These are phyloP conservation scores for Amorphotheca resinae DNA, from an alignment of 495 filamentous ascomycete species.

Conservation along the genomic window DNA sequence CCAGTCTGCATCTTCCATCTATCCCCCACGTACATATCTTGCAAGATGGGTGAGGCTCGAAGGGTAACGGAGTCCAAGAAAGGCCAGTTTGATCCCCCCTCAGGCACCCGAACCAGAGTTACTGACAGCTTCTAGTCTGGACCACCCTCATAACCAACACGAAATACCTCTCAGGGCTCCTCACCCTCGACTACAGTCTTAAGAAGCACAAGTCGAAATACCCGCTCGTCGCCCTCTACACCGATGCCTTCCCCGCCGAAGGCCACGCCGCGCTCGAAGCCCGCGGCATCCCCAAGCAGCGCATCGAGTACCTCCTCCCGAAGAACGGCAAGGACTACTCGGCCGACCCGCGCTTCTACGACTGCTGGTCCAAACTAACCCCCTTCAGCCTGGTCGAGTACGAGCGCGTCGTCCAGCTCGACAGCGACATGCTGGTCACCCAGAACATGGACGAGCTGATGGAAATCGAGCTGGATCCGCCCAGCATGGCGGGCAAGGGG, in stretches of 20 bases:
- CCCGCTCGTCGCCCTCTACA: conserved; percentile 67
- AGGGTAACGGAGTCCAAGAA: conserved; percentile 7
- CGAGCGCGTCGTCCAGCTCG: conserved; percentile 63
- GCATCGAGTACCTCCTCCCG: conserved; percentile 51
- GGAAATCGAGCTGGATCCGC: conserved; percentile 53
- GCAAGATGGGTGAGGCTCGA: conserved; percentile 4
- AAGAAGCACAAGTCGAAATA: conserved; percentile 43
- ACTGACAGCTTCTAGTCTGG: conserved; percentile 41
- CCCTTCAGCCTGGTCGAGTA: conserved; percentile 60
- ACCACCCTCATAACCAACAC: conserved; percentile 70
- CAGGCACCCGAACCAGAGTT: too few relatives aligned
- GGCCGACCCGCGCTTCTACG: conserved; percentile 64
- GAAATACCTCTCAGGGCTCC: conserved; percentile 57
- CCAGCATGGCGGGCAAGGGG: conserved; percentile 35
- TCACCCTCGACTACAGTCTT: conserved; percentile 60
- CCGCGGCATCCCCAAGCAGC: conserved; percentile 49
- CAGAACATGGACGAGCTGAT: conserved; percentile 81
- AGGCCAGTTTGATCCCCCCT: neutral
- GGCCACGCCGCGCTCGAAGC: conserved; percentile 50
- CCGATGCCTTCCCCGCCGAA: conserved; percentile 48
- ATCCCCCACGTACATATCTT: too few relatives aligned
- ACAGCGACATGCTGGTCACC: conserved; percentile 70
- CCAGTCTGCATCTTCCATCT: too few relatives aligned
- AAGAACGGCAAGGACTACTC: conserved; percentile 40
- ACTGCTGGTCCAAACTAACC: conserved; percentile 76